Base-by-base conservation (phyloP, 1,139 yeast genomes). In the Pneumocystis murina region DNA sequence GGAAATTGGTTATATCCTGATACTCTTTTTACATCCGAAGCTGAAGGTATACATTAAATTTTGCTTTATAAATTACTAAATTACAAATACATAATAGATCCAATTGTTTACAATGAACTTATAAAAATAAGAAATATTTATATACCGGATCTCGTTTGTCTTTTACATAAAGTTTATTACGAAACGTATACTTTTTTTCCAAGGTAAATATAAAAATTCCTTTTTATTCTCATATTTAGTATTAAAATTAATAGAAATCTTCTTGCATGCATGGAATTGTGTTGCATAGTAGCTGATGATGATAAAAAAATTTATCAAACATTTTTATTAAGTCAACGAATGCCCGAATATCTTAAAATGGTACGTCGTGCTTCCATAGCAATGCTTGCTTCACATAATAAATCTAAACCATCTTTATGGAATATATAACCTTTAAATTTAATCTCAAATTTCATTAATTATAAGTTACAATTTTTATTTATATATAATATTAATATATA, bases 121-220 rank as follows among this genome's bases (percentile, higher is more conserved):
- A 24, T 28, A 40, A 48, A 41, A 20, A 60, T 64, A n/a, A 54
- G 66, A 30, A 61, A 64, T 28, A 30, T 63, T 24, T 64, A 64
- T 36, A 38, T 64, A 16, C 66, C 66, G 3, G 62, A 63, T 14
- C 61, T 63, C 14, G 61, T 64, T 35, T 57, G 63, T 57, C 61
- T 54, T 28, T 57, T 64, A 30, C 66, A 64, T 36, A 64, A 63
- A 30, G 65, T 64, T n/a, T 64, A 63, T 43, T 60, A 60, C 6
- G 55, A 60, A 30, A 60, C 60, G 8, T 33, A 40, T 39, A 40
- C 41, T 6, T 33, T 59, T 40, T 40, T 28, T 39, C 60, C 60
- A 30, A 30, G 48, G 60, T 24, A 24, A 10, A 24, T 40, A 40
- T 10, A 5, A 33, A 33, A 33, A 33, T 24, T 12, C 8, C 24